Evolutionary conservation across 345 rosid genomes (phyloP).

Genomic region (Citrus hindsii): DNA sequence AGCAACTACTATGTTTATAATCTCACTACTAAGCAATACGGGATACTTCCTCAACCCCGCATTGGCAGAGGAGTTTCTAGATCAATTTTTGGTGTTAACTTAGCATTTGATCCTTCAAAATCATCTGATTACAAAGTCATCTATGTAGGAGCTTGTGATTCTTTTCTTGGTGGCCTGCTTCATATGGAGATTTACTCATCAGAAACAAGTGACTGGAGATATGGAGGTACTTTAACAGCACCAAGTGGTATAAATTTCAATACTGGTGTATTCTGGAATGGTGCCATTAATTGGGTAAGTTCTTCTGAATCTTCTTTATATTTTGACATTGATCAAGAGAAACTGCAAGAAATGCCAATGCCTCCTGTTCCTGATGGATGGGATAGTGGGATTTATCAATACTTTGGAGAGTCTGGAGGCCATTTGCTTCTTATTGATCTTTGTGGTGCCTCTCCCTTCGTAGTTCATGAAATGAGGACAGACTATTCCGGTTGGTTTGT

Average conservation of each 20-base stretch:
- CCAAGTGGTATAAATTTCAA: neutral
- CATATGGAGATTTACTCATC: constrained; percentile 34
- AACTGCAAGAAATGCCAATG: constrained; percentile 25
- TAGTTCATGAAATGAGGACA: constrained; percentile 34
- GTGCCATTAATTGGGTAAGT: constrained; percentile 32
- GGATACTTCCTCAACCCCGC: constrained; percentile 19
- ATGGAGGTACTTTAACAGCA: constrained; percentile 9
- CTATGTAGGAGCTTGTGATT: neutral
- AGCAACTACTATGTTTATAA: constrained; percentile 16
- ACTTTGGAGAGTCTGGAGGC: constrained; percentile 25
- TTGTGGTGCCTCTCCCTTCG: constrained; percentile 10
- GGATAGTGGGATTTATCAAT: neutral
- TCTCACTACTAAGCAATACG: constrained; percentile 34
- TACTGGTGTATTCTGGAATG: constrained; percentile 7
- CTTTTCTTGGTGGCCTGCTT: neutral
- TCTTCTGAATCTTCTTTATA: constrained; percentile 6
- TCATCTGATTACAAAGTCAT: constrained; percentile 35
- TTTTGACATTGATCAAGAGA: constrained; percentile 26
- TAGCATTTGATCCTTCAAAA: constrained; percentile 45
- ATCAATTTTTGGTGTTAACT: constrained; percentile 8
- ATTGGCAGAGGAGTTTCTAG: neutral
- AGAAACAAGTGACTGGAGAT: constrained; percentile 33
- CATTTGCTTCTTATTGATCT: constrained; percentile 26
- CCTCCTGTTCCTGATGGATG: constrained; percentile 17
- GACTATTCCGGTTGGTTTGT: constrained; percentile 31